phyloP scores from a whole-genome alignment of 2,329 filamentous ascomycete species.

The Cercospora berteroae region DNA sequence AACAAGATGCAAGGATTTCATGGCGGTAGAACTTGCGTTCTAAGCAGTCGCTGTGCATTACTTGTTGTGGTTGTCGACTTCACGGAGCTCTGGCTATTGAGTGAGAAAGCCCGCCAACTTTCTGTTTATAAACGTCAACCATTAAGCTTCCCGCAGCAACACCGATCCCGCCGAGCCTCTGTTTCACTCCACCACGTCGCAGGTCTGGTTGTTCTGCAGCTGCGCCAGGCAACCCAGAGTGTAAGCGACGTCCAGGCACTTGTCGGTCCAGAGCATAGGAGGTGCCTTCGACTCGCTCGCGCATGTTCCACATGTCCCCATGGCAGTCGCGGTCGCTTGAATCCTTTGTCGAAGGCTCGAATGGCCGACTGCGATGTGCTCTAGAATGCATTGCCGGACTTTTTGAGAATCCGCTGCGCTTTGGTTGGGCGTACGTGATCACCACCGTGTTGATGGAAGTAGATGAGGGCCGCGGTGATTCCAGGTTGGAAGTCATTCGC shows the following conservation, averaged over 20 bases:
- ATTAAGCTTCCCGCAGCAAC: slow-evolving; percentile 3
- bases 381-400: neutral
- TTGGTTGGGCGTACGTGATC: neutral
- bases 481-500: neutral
- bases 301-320: neutral
- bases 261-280: neutral
- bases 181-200: neutral
- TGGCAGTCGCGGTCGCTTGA: neutral
- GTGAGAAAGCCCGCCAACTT: neutral
- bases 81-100: slow-evolving; percentile 2
- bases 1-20: slow-evolving; percentile 2
- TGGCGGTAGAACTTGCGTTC: neutral
- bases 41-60: neutral
- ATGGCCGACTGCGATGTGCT: neutral
- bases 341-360: neutral
- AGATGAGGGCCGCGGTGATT: neutral
- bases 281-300: neutral
- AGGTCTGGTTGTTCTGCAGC: neutral
- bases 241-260: neutral
- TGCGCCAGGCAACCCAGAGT: neutral
- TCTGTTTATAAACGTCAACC: neutral
- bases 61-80: neutral
- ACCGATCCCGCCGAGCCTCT: slow-evolving; percentile 4
- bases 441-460: neutral
- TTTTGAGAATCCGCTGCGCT: neutral